These are phyloP conservation scores for Periconia macrospinosa DNA, from an alignment of 2,329 filamentous ascomycete genomes.

Conservation along the genomic window DNA sequence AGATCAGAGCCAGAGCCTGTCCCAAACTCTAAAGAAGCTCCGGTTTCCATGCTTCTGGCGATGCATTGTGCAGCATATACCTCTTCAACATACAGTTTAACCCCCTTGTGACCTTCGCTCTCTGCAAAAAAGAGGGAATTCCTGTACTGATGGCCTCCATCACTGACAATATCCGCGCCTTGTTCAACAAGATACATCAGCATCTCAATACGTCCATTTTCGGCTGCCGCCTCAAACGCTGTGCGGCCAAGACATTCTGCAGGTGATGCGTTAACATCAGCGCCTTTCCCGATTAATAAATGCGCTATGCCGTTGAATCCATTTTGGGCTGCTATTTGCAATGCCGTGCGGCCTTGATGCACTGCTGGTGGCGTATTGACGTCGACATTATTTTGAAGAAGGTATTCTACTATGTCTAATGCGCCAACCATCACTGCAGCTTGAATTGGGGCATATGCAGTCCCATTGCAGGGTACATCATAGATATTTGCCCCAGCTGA, in stretches of 20 bases:
- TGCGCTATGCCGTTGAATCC: constrained; percentile 10
- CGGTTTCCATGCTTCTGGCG: too few relatives aligned
- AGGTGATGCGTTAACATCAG: constrained; percentile 3
- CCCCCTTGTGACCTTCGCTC: constrained; percentile 5
- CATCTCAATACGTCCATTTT: constrained; percentile 14
- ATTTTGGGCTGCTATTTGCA: constrained; percentile 13
- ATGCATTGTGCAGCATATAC: too few relatives aligned
- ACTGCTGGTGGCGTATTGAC: constrained; percentile 4
- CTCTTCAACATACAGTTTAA: not conserved
- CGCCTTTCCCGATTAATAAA: constrained; percentile 2
- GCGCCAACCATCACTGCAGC: constrained; percentile 5
- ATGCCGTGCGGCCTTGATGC: constrained; percentile 9
- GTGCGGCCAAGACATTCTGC: constrained; percentile 5
- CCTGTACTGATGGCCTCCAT: constrained; percentile 10
- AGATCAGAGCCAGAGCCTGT: too few relatives aligned
- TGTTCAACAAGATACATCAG: constrained; percentile 11
- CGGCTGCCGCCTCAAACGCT: constrained; percentile 16
- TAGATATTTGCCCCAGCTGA: not conserved
- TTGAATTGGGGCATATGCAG: constrained; percentile 10
- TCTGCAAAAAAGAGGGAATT: constrained; percentile 11
- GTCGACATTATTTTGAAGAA: constrained; percentile 5
- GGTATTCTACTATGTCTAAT: constrained; percentile 8
- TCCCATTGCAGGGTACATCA: constrained; percentile 2
- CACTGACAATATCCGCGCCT: constrained; percentile 10
- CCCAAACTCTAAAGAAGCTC: too few relatives aligned